Base-by-base conservation (phyloP, 202 grass and related monocot species). In the Zizania palustris region DNA sequence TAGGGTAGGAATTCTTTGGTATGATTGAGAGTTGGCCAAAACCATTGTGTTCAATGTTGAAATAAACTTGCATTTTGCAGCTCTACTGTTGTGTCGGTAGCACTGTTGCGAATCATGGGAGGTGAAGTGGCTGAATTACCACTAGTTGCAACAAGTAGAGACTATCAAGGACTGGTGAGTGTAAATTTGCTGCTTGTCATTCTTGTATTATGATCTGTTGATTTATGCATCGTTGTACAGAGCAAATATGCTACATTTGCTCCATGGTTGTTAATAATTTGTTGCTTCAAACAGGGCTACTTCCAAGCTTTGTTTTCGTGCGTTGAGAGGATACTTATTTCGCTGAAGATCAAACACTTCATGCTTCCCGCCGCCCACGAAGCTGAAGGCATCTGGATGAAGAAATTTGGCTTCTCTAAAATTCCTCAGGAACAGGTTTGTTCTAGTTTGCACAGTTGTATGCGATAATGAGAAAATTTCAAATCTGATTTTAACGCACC, bases 331-430 rank as follows among this genome's bases (percentile, higher is more conserved):
- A 84, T 97, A 67, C 86, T 97, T 65, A 73, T 37, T 21, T 84
- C 66, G 0, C 61, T 97, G 65, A 91, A 85, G 54, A 74, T 97
- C 67, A 91, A 86, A 76, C 90, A 93, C 67, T 91, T 97, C 76
- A 65, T 97, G 59, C 90, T 97, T 65, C 93, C 93, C 15, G 90
- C 93, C 20, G 93, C 93, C 36, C 90, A 91, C 21, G 93, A 97
- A 87, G 93, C 93, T 14, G 90, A 97, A 91, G 83, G 84, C 51
- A 93, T 97, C 39, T 97, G 93, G 93, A 93, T 78, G 49, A 97
- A 91, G 4, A 97, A 97, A 91, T 97, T 97, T 84, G 90, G 93
- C 48, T 97, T 97, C 84, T 72, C 77, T 41, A 88, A 79, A 76
- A 89, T 97, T 14, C 80, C 81, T 60, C 87, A 77, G 63, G 90